These are phyloP conservation scores for Volvox reticuliferus DNA, from an alignment of 139 green algal genomes.

Conservation along the genomic window DNA sequence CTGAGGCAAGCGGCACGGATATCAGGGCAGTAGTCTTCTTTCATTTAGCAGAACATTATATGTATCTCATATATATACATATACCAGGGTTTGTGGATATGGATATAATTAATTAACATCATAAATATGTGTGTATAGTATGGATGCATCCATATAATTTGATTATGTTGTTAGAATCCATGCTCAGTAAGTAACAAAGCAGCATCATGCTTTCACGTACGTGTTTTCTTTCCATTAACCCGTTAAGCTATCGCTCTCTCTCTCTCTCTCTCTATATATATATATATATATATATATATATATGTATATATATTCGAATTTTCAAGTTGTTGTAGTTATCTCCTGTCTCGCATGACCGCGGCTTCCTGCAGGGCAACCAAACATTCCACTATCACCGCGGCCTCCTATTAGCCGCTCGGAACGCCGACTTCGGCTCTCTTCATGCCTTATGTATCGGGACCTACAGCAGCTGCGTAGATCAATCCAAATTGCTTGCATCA, in stretches of 20 bases:
- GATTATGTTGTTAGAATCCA: not conserved
- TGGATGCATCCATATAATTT: too few species aligned
- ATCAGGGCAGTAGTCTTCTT: too few species aligned
- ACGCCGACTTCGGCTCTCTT: not conserved
- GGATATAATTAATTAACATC: not conserved
- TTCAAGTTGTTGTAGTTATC: too few species aligned
- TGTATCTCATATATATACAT: too few species aligned
- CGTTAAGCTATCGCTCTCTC: too few species aligned
- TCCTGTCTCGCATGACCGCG: not conserved
- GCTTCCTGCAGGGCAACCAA: not conserved
- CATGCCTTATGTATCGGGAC: constrained; percentile 6
- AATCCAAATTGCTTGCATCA: constrained; percentile 18
- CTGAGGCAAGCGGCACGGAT: not conserved
- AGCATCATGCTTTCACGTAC: too few species aligned
- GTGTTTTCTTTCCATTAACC: too few species aligned
- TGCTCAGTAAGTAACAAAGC: not conserved
- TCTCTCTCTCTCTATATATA: too few species aligned
- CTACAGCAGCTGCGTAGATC: constrained; percentile 27
- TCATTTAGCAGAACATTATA: too few species aligned
- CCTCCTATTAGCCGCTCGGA: not conserved
- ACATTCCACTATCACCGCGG: constrained; percentile 10
- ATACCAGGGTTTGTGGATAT: not conserved
- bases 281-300: too few species aligned
- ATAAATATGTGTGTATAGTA: too few species aligned
- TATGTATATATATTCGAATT: not conserved